Base-by-base conservation (phyloP, 371 early-diverging fungal species). In the Zopfochytrium polystomum region DNA sequence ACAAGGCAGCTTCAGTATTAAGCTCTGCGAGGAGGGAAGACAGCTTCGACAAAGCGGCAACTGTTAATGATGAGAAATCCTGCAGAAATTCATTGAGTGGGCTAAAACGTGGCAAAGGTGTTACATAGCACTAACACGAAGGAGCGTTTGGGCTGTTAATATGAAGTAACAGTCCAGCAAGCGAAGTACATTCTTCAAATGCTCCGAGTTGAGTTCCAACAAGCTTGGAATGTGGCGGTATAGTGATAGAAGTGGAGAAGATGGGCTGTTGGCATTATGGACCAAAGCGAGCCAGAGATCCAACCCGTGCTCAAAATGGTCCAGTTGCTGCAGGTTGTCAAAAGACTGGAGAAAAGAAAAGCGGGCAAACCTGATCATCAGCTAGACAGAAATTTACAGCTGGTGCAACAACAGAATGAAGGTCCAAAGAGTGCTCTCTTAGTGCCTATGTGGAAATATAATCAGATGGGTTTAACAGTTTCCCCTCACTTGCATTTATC, bases 281-380 rank as follows among this genome's bases (percentile, higher is more conserved):
- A 94, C 33, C 1, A 86, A 76, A 0, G 86, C 82, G 62, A 84
- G 81, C 94, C 95, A 94, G 15, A 95, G 80, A 60, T 91, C 90
- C 20, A 93, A 70, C 0, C 87, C 89, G 62, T 94, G 95, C 61
- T 93, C 95, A 20, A 92, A 72, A 58, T 93, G 63, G 65, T 93
- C 46, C 23, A 35, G 9, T 45, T 54, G 44, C 34, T 56, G 58
- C 15, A 23, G 34, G 5, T 50, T 15, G 50, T 20, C 25, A 13
- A 22, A 51, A 33, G 15, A n/a, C 34, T 42, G 30, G n/a, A 43
- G 44, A 27, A 67, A 52, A 33, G n/a, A 67, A 43, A 45, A 31
- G 43, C 50, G 35, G 25, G 60, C 55, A 49, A 75, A 75, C 81
- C 45, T 75, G 77, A 33, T 72, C 45, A 87, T 46, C 43, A 52